Evolutionary conservation across 345 rosid species (phyloP), one percentile per base, ranked within the genome.

Genomic region (Abelmoschus esculentus): DNA sequence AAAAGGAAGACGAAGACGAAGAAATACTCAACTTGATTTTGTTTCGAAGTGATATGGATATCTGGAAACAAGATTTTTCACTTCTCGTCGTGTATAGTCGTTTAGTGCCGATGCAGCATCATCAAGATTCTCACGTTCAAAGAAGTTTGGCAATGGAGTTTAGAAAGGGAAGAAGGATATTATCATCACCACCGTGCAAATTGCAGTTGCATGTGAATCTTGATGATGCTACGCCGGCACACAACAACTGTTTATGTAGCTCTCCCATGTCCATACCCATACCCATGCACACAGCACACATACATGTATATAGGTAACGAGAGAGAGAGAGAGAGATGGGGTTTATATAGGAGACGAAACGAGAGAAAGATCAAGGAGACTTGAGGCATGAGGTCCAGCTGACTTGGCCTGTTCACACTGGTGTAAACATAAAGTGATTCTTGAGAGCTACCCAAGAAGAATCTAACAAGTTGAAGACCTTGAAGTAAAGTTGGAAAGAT

Each of bases 41-140:
- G 26, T 22, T 22, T 22, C 0, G 26, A 22, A 22, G 26, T 22
- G 26, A 22, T 22, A 22, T 22, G 26, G 26, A 22, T 22, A 22
- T 22, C n/a, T 32, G 36, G 0, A 36, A 7, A 36, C n/a, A n/a
- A n/a, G n/a, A n/a, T n/a, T n/a, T 9, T 55, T 9, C n/a, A 17
- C n/a, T 19, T 19, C 14, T 54, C 3, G 6, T n/a, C 61, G n/a
- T 34, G 52, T 57, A 69, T 72, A 85, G 93, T 70, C 87, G 82
- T 87, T 68, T 78, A 80, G 87, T 89, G 93, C 90, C 66, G 97
- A 89, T 89, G 98, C 98, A 90, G 93, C 98, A 90, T 90, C 98
- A 93, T 93, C 98, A 93, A 93, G 98, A 93, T 93, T 93, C 98
- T 86, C 97, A 93, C 66, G 73, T 65, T 62, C 67, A 78, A 76